Evolutionary conservation across 768 basidiomycete species (phyloP).

Genomic region (Crassisporium funariophilum): DNA sequence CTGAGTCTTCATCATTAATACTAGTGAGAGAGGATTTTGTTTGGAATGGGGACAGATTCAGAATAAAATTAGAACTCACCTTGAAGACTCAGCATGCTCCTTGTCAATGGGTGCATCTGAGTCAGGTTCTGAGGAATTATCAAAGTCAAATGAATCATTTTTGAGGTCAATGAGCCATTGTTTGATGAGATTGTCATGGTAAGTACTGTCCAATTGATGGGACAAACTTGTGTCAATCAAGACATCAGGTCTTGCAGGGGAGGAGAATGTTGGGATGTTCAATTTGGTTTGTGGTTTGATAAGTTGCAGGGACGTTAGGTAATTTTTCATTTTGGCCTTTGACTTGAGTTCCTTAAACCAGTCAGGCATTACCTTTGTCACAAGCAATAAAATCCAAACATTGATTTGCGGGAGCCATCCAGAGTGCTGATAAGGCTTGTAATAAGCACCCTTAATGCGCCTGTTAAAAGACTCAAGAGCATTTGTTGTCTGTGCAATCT

Average conservation of each 20-base stretch:
- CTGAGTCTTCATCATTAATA: too few relatives aligned
- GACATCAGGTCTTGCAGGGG: too few relatives aligned
- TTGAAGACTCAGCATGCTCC: too few relatives aligned
- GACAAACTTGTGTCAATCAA: too few relatives aligned
- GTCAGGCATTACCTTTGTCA: slow-evolving; percentile 20
- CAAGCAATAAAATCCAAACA: slow-evolving; percentile 18
- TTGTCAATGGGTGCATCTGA: too few relatives aligned
- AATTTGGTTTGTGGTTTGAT: too few relatives aligned
- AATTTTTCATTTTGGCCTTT: neutral
- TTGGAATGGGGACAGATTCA: too few relatives aligned
- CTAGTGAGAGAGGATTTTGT: too few relatives aligned
- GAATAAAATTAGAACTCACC: too few relatives aligned
- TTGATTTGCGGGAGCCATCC: slow-evolving; percentile 20
- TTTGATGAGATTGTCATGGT: too few relatives aligned
- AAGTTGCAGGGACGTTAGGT: too few relatives aligned
- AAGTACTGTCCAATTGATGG: too few relatives aligned
- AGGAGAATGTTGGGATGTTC: neutral
- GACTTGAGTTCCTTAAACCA: slow-evolving; percentile 17
- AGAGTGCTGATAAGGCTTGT: slow-evolving; percentile 21
- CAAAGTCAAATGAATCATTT: neutral
- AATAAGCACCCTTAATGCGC: slow-evolving; percentile 29
- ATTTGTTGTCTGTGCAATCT: slow-evolving; percentile 34
- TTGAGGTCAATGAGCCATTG: neutral
- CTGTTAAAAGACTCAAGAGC: slow-evolving; percentile 38
- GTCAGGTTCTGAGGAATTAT: neutral